phyloP scores from a whole-genome alignment of 164 flowering plant genomes.

The Piper longum region DNA sequence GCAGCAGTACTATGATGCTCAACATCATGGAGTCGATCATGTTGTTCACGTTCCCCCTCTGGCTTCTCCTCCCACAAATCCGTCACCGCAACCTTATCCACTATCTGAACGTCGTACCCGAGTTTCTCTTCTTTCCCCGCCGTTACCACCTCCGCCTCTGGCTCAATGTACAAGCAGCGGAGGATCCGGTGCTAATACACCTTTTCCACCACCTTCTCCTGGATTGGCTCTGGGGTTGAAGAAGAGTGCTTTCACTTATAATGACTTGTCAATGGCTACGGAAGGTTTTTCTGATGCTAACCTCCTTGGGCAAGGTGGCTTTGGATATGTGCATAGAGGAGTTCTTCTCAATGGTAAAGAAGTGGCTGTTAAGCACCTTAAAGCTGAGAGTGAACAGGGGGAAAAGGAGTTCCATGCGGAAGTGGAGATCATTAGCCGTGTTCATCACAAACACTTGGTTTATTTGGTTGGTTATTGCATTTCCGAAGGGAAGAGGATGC shows the following conservation, averaged over 20 bases:
- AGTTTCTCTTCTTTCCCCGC: constrained; percentile 12
- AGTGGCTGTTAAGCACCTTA: constrained; percentile 80
- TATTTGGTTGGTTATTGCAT: constrained; percentile 89
- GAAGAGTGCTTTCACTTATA: constrained; percentile 71
- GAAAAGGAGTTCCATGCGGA: constrained; percentile 97
- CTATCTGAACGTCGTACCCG: constrained; percentile 7
- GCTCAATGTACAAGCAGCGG: constrained; percentile 46
- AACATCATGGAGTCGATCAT: constrained; percentile 32
- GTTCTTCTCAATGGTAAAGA: constrained; percentile 86
- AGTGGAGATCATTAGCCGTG: constrained; percentile 91
- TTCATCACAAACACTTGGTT: constrained; percentile 92
- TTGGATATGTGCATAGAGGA: constrained; percentile 92
- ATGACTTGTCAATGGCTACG: constrained; percentile 81
- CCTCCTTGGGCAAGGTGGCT: constrained; percentile 94
- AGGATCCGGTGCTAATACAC: constrained; percentile 40
- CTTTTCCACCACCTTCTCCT: constrained; percentile 64
- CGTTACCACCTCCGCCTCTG: constrained; percentile 11
- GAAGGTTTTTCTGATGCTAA: constrained; percentile 83
- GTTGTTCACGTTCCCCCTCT: constrained; percentile 24
- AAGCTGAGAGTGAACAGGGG: constrained; percentile 91
- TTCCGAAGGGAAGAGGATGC: constrained; percentile 63
- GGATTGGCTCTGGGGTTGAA: constrained; percentile 51
- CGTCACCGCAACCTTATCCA: constrained; percentile 31
- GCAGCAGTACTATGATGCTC: constrained; percentile 34
- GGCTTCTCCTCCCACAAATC: constrained; percentile 36